These are phyloP conservation scores for Fistulifera pelliculosa DNA, from an alignment of 108 stramenopile genomes.

Conservation along the genomic window DNA sequence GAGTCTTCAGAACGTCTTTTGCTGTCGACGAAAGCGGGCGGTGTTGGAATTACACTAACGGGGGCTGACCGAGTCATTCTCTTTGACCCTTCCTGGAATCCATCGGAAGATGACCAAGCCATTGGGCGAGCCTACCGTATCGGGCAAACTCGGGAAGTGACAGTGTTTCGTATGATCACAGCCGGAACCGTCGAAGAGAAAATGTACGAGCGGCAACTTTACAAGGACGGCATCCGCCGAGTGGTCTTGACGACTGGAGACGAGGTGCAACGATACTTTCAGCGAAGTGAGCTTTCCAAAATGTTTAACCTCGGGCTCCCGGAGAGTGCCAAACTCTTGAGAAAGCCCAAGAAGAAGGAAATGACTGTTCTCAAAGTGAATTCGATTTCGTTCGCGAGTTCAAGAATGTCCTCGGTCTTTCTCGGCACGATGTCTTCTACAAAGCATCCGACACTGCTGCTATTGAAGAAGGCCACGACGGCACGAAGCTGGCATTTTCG, in stretches of 20 bases:
- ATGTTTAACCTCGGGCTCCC: conserved; percentile 56
- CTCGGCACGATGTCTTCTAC: conserved; percentile 70
- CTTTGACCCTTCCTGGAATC: conserved; percentile 67
- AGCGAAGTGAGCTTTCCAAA: conserved; percentile 47
- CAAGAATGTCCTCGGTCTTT: conserved; percentile 48
- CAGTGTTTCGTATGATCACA: conserved; percentile 91
- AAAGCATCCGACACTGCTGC: not conserved
- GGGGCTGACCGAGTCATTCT: conserved; percentile 81
- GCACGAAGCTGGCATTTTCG: too few relatives aligned
- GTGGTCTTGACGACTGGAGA: conserved; percentile 45
- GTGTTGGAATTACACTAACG: conserved; percentile 77
- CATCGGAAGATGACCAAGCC: conserved; percentile 85
- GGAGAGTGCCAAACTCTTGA: conserved; percentile 56
- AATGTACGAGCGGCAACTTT: conserved; percentile 66
- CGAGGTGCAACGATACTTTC: conserved; percentile 56
- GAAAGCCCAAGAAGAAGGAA: conserved; percentile 29
- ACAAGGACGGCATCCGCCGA: conserved; percentile 77
- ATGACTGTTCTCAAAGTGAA: too few relatives aligned
- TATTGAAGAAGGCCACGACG: too few relatives aligned
- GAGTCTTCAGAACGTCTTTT: conserved; percentile 55
- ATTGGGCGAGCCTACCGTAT: conserved; percentile 83
- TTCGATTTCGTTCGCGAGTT: too few relatives aligned
- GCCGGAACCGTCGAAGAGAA: conserved; percentile 93
- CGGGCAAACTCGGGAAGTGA: conserved; percentile 87
- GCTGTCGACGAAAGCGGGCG: conserved; percentile 55